Conservation (phyloP, 1,284 basidiomycete genomes). For the Ceratobasidium papillatum region DNA sequence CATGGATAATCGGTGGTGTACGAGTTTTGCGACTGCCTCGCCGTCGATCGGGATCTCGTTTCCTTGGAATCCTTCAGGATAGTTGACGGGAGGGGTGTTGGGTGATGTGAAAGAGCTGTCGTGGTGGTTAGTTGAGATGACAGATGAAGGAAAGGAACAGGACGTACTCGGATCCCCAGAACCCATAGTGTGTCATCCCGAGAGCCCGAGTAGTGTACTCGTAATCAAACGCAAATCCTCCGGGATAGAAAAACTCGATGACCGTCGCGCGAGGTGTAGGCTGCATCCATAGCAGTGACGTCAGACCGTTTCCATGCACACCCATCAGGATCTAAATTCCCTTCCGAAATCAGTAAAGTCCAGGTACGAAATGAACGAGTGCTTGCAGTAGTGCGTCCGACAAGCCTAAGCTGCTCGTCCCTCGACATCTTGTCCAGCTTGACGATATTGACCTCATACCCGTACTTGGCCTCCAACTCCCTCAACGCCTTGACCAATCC, state of each 20-base stretch:
- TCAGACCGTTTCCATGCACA: conserved; percentile 83
- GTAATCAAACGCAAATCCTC: conserved; percentile 83
- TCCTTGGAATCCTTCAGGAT: conserved; percentile 58
- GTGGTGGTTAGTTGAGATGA: conserved; percentile 26
- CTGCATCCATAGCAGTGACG: conserved; percentile 80
- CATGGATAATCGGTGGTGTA: conserved; percentile 37
- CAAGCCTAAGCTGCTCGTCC: conserved; percentile 77
- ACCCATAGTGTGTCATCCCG: conserved; percentile 76
- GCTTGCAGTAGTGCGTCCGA: conserved; percentile 80
- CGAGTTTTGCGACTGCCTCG: conserved; percentile 43
- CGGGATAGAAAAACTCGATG: conserved; percentile 83
- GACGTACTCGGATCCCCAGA: conserved; percentile 79
- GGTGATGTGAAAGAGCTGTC: conserved; percentile 32
- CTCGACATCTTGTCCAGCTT: conserved; percentile 81
- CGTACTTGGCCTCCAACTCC: conserved; percentile 71
- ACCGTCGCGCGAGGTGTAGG: conserved; percentile 70
- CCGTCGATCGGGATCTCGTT: conserved; percentile 55
- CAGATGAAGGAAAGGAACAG: background rate
- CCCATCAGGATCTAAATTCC: conserved; percentile 73
- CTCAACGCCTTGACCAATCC: conserved; percentile 56
- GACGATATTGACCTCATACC: conserved; percentile 86
- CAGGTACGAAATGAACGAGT: conserved; percentile 26
- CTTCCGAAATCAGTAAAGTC: background rate
- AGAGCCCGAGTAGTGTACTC: conserved; percentile 76
- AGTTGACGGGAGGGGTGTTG: conserved; percentile 44